A percentile compares a stretch with the other conserved stretches of the same genome.
phyloP scores from a whole-genome alignment of 2,329 filamentous ascomycete species.

The Aspergillus felis region DNA sequence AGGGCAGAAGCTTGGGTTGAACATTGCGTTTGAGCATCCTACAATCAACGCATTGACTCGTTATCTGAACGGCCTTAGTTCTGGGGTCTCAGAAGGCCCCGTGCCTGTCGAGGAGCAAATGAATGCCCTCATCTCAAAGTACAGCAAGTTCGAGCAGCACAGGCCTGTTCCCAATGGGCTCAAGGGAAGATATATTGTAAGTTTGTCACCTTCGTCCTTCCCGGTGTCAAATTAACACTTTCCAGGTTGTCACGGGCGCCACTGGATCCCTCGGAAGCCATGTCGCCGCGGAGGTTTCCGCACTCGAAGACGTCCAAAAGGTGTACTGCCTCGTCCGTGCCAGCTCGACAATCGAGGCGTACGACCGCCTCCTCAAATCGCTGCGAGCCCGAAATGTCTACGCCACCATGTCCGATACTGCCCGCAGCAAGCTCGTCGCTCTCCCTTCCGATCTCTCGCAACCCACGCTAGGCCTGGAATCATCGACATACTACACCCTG shows the following conservation, averaged over 20 bases:
- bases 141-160: constrained; percentile 32
- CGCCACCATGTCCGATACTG: constrained; percentile 11
- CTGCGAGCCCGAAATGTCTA: constrained; percentile 36
- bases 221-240: neutral
- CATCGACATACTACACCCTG: constrained; percentile 40
- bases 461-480: constrained; percentile 46
- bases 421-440: constrained; percentile 42
- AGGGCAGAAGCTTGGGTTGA: constrained; percentile 49
- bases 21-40: constrained; percentile 57
- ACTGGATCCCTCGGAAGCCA: constrained; percentile 64
- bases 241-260: constrained; percentile 55
- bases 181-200: constrained; percentile 23
- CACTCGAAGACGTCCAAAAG: constrained; percentile 33
- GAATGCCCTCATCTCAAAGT: constrained; percentile 46
- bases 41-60: constrained; percentile 46
- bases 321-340: constrained; percentile 58
- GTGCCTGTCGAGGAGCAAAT: constrained; percentile 43
- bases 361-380: constrained; percentile 44
- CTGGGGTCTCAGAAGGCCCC: constrained; percentile 26
- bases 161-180: constrained; percentile 15
- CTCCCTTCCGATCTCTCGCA: constrained; percentile 49
- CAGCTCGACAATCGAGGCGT: constrained; percentile 38
- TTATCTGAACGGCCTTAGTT: constrained; percentile 42
- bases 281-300: constrained; percentile 46
- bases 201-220: neutral